A percentile compares a stretch with the other conserved stretches of the same genome.
phyloP scores from a whole-genome alignment of 352 stramenopile species.

The Pythium brachiatum region DNA sequence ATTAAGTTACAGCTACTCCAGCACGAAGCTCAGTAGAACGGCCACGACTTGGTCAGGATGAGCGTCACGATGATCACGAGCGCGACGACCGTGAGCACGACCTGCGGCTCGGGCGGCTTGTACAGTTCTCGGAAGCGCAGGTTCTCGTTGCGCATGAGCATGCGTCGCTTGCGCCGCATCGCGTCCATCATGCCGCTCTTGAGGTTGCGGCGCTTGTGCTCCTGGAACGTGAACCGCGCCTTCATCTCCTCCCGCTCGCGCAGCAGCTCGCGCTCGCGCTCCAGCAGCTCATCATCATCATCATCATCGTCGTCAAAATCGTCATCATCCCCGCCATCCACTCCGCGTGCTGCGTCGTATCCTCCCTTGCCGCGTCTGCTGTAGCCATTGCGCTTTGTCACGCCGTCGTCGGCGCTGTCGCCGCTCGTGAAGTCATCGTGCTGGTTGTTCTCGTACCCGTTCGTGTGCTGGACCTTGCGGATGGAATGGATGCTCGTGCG shows the following conservation, averaged over 20 bases:
- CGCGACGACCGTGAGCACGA: conserved; percentile 47
- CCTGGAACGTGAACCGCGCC: conserved; percentile 46
- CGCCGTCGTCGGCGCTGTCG: conserved; percentile 11
- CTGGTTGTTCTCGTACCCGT: conserved; percentile 5
- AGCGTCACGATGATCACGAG: conserved; percentile 65
- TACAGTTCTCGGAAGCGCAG: conserved; percentile 77
- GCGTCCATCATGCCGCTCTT: conserved; percentile 38
- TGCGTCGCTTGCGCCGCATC: conserved; percentile 57
- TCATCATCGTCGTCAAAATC: conserved; percentile 33
- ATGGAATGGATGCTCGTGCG: conserved; percentile 10
- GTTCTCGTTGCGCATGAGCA: conserved; percentile 70
- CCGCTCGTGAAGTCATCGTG: conserved; percentile 16
- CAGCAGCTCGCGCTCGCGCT: conserved; percentile 21
- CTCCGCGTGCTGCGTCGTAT: not conserved
- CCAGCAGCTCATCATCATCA: conserved; percentile 26
- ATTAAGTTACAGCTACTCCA: not conserved
- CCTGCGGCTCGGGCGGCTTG: conserved; percentile 59
- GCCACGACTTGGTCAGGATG: conserved; percentile 74
- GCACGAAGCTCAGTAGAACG: conserved; percentile 50
- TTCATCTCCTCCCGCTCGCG: conserved; percentile 44
- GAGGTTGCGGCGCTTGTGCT: conserved; percentile 35
- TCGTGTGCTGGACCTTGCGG: conserved; percentile 13
- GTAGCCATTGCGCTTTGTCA: conserved; percentile 5
- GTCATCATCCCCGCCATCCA: conserved; percentile 10
- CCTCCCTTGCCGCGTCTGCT: not conserved